These are phyloP conservation scores for Neoconidiobolus thromboides DNA, from an alignment of 371 early-diverging fungal species.

Conservation along the genomic window DNA sequence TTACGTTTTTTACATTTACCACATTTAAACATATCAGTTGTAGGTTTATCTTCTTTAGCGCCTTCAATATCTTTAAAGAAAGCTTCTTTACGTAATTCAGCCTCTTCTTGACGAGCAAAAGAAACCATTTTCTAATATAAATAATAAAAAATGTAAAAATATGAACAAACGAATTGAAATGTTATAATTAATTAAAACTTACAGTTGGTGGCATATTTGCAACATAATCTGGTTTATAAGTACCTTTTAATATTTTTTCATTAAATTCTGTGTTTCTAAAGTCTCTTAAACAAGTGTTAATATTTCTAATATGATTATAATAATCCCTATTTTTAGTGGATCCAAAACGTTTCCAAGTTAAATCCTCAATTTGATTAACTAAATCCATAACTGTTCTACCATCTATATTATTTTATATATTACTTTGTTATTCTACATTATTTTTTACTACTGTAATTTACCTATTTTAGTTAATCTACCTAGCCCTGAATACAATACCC, in stretches of 20 bases:
- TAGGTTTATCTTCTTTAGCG: slow-evolving; percentile 57
- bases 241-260: too few relatives aligned
- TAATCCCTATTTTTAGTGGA: too few relatives aligned
- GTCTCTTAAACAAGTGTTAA: too few relatives aligned
- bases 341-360: too few relatives aligned
- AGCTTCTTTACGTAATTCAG: slow-evolving; percentile 64
- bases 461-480: background rate
- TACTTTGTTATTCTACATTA: too few relatives aligned
- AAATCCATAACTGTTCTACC: too few relatives aligned
- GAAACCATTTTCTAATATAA: background rate
- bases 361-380: too few relatives aligned
- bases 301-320: too few relatives aligned
- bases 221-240: slow-evolving; percentile 17
- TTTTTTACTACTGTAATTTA: slow-evolving; percentile 1
- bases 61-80: slow-evolving; percentile 49
- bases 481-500: background rate
- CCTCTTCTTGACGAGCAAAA: slow-evolving; percentile 39
- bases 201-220: slow-evolving; percentile 58
- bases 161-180: background rate
- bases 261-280: too few relatives aligned
- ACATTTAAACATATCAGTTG: slow-evolving; percentile 88
- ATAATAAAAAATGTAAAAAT: background rate
- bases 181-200: slow-evolving; percentile 5
- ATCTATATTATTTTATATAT: too few relatives aligned
- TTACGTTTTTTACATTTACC: slow-evolving; percentile 82